Conservation (phyloP, 768 basidiomycete genomes). For the Phlegmacium glaucopus region DNA sequence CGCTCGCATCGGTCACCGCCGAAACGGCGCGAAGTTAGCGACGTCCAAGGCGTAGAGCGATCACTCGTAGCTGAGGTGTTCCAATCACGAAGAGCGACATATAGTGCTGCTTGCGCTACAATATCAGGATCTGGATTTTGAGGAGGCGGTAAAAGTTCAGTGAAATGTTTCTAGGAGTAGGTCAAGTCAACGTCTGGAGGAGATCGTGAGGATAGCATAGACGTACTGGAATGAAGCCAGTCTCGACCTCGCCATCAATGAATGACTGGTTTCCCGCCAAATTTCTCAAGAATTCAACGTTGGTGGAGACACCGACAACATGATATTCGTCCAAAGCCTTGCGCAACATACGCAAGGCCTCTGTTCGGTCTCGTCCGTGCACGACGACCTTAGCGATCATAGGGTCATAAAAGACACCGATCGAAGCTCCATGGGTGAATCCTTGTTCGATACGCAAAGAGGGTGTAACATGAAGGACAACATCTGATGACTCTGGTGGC, state of each 20-base stretch:
- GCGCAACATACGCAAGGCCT: conserved; percentile 77
- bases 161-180: conserved; percentile 67
- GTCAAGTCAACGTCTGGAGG: background rate
- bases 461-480: conserved; percentile 39
- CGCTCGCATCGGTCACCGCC: conserved; percentile 70
- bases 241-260: conserved; percentile 78
- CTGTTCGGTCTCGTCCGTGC: conserved; percentile 78
- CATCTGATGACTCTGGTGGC: conserved; percentile 27
- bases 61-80: conserved; percentile 21
- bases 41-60: conserved; percentile 57
- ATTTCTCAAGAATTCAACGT: conserved; percentile 81
- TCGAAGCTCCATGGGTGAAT: conserved; percentile 73
- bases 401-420: conserved; percentile 88
- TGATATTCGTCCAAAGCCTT: conserved; percentile 85
- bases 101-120: conserved; percentile 80
- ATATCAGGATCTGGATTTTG: conserved; percentile 56
- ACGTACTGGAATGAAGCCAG: conserved; percentile 83
- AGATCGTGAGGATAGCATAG: background rate
- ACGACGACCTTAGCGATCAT: conserved; percentile 93
- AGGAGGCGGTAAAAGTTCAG: conserved; percentile 74
- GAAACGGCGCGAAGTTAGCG: conserved; percentile 72
- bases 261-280: conserved; percentile 80
- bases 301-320: conserved; percentile 89
- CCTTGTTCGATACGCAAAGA: conserved; percentile 88
- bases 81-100: conserved; percentile 61